Evolutionary conservation across 2,329 filamentous ascomycete genomes (phyloP).

Genomic region (Colletotrichum sp.): DNA sequence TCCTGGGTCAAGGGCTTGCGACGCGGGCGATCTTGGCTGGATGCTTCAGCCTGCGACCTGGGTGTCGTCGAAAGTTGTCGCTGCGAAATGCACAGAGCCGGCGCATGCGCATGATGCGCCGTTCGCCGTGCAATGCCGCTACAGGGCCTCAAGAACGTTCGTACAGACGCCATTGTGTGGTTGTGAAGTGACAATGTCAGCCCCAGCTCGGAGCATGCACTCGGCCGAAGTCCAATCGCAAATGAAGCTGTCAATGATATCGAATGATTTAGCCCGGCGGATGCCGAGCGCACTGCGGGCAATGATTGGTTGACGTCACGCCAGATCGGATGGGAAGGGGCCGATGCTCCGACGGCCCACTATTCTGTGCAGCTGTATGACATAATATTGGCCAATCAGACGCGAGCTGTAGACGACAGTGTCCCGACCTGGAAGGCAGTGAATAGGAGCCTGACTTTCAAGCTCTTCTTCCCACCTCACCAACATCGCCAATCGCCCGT

Average conservation of each 20-base stretch:
- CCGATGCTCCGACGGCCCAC: slow-evolving; percentile 4
- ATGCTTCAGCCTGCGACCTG: slow-evolving; percentile 6
- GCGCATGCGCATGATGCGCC: not conserved
- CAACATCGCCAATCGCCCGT: not conserved
- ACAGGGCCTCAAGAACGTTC: not conserved
- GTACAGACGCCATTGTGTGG: slow-evolving; percentile 10
- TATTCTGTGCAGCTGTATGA: slow-evolving; percentile 16
- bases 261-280: slow-evolving; percentile 10
- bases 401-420: not conserved
- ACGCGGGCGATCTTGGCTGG: slow-evolving; percentile 26
- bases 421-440: slow-evolving; percentile 10
- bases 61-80: slow-evolving; percentile 9
- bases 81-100: not conserved
- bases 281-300: not conserved
- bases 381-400: slow-evolving; percentile 22
- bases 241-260: slow-evolving; percentile 15
- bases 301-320: slow-evolving; percentile 14
- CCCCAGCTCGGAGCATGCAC: not conserved
- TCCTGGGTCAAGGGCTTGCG: slow-evolving; percentile 69
- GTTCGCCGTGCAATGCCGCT: not conserved
- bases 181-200: not conserved
- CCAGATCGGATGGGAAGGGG: slow-evolving; percentile 5
- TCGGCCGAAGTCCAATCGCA: not conserved
- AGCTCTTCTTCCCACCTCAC: not conserved
- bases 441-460: slow-evolving; percentile 11